Evolutionary conservation across 805 yeast species (phyloP), one percentile per base, ranked within the genome.

Genomic region (Candida ipomoeae): DNA sequence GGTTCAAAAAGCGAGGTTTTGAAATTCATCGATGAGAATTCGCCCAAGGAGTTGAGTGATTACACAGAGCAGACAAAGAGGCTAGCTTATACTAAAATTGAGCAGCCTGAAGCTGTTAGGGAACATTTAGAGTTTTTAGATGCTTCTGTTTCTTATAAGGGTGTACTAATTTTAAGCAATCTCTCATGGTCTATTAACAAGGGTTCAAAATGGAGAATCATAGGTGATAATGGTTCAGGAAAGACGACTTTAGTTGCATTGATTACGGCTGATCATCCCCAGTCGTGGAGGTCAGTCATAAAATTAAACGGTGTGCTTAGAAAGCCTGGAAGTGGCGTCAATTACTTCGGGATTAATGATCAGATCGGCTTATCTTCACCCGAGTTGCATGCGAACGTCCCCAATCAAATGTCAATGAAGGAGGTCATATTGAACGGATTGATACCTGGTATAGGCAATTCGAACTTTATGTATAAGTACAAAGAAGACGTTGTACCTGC

Each of bases 211-310:
- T 89, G 97, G 96, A 95, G 94, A 62, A 75, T 92, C 31, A 72
- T 85, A 50, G 99, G 99, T 2, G 80, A 82, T 51, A 92, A 94
- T 57, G 99, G 99, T 1, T 79, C 95, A 0, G 99, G 99, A 0
- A 92, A 92, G 65, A 87, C 97, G 1, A 94, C 99, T 0, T 68
- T 92, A 21, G 67, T 94, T 14, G 82, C 97, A 2, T 65, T 94
- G 42, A 74, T 92, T 29, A 90, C 96, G 0, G 90, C 96, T 3
- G 99, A 92, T 60, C 99, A 92, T 64, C 99, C 99, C 1, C 97
- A 92, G 67, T 84, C 97, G 1, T 92, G 98, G 98, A 84, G 82
- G 57, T 77, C 81, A 5, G 80, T 78, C 20, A 76, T 94, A 20
- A 67, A 71, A 6, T 71, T 89, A 42, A 77, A 85, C 57, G 89